These are phyloP conservation scores for Lichtheimia hyalospora DNA, from an alignment of 371 early-diverging fungal species.

Conservation along the genomic window DNA sequence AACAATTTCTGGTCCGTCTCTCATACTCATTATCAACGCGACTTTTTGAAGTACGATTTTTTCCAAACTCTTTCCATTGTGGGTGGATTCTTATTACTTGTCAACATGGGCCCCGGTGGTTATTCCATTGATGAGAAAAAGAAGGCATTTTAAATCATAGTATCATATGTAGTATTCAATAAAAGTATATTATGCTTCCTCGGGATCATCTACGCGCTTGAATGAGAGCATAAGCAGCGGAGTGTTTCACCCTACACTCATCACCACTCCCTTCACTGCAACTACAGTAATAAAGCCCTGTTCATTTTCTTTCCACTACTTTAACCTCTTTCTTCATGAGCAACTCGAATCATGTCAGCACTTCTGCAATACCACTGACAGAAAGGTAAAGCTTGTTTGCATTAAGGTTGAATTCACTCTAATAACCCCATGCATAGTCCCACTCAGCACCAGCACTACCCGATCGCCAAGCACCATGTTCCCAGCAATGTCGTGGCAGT, in stretches of 20 bases:
- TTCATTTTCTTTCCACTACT: not conserved
- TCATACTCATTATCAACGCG: constrained; percentile 68
- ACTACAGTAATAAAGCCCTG: not conserved
- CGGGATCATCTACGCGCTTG: too few species aligned
- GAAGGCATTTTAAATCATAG: constrained; percentile 75
- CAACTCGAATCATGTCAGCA: not conserved
- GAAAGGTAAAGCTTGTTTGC: constrained; percentile 3
- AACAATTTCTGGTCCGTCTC: constrained; percentile 95
- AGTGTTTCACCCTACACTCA: not conserved
- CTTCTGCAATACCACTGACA: constrained; percentile 12
- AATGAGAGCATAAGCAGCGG: not conserved
- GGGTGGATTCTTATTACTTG: constrained; percentile 89
- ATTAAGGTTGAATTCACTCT: too few species aligned
- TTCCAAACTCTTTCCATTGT: constrained; percentile 94
- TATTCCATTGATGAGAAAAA: constrained; percentile 94
- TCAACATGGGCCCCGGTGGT: constrained; percentile 87
- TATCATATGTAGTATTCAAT: constrained; percentile 1
- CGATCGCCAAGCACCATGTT: not conserved
- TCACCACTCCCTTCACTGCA: not conserved
- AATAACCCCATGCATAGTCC: too few species aligned
- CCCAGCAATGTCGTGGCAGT: constrained; percentile 45
- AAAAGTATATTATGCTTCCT: too few species aligned
- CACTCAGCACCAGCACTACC: too few species aligned
- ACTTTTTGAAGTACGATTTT: constrained; percentile 95
- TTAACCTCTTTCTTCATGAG: constrained; percentile 4